Evolutionary conservation across 2,329 filamentous ascomycete genomes (phyloP).

Genomic region (Aquanectria penicillioides): DNA sequence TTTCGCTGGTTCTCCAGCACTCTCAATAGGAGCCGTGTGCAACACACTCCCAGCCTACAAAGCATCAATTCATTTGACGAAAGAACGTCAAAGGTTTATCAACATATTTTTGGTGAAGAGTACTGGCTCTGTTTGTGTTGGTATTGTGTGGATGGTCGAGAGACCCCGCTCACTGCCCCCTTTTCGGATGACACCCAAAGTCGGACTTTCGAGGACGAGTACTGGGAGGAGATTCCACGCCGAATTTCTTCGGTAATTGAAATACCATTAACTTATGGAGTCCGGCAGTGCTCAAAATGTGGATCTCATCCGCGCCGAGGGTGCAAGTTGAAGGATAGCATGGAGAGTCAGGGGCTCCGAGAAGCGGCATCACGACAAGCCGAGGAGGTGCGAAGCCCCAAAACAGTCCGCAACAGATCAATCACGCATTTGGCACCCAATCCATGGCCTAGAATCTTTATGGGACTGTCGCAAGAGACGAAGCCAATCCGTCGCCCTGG

Average conservation of each 20-base stretch:
- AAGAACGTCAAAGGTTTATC: constrained; percentile 16
- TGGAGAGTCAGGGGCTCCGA: background rate
- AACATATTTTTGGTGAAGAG: constrained; percentile 21
- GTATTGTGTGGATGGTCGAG: constrained; percentile 29
- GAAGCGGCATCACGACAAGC: background rate
- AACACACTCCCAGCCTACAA: constrained; percentile 20
- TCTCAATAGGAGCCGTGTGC: constrained; percentile 15
- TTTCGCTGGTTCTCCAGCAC: constrained; percentile 20
- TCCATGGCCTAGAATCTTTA: too few relatives aligned
- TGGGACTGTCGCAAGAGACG: too few relatives aligned
- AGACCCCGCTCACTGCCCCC: background rate
- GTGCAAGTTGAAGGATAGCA: constrained; percentile 24
- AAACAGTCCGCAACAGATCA: background rate
- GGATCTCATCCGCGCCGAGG: constrained; percentile 24
- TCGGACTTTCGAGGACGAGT: background rate
- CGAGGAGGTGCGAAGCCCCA: background rate
- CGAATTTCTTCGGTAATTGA: constrained; percentile 3
- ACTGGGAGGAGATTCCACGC: constrained; percentile 12
- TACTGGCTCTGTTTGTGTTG: constrained; percentile 31
- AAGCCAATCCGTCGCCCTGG: too few relatives aligned
- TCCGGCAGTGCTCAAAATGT: constrained; percentile 30
- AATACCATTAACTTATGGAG: constrained; percentile 15
- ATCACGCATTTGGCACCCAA: too few relatives aligned
- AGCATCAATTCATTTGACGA: background rate
- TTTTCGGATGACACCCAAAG: background rate